These are phyloP conservation scores for Priceomyces medius DNA, from an alignment of 805 yeast species.

Conservation along the genomic window DNA sequence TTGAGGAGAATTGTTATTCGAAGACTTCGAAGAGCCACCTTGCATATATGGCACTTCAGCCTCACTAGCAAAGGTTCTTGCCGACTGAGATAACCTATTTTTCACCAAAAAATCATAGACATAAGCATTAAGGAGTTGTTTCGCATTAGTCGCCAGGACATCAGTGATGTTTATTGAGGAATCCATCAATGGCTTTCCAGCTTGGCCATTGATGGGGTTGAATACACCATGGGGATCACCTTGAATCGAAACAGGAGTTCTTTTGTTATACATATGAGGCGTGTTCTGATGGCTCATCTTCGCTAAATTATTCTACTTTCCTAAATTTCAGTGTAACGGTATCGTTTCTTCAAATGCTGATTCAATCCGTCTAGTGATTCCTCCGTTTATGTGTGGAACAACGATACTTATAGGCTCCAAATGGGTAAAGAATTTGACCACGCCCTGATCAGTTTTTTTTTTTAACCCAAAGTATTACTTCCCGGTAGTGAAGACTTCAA, in stretches of 20 bases:
- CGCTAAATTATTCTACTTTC: background rate
- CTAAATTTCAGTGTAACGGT: too few species aligned
- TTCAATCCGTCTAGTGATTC: too few species aligned
- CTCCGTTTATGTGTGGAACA: too few species aligned
- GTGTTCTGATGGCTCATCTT: constrained; percentile 38
- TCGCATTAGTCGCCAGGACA: constrained; percentile 49
- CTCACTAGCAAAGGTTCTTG: constrained; percentile 70
- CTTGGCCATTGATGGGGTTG: constrained; percentile 10
- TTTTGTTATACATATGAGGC: constrained; percentile 32
- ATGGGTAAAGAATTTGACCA: too few species aligned
- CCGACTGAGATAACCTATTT: constrained; percentile 69
- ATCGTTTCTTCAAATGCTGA: too few species aligned
- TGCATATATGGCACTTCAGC: constrained; percentile 57
- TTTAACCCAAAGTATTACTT: too few species aligned
- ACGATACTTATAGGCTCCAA: too few species aligned
- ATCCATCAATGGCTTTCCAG: constrained; percentile 27
- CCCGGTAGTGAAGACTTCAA: too few species aligned
- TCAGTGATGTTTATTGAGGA: constrained; percentile 31
- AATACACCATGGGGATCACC: constrained; percentile 6
- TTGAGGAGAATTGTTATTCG: constrained; percentile 29
- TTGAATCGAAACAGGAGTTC: constrained; percentile 25
- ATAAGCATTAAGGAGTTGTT: constrained; percentile 73
- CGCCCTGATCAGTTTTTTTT: too few species aligned
- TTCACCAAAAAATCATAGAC: constrained; percentile 83
- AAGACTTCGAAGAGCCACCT: constrained; percentile 16